phyloP scores from a whole-genome alignment of 306 rosid genomes.

The Casuarina glauca region DNA sequence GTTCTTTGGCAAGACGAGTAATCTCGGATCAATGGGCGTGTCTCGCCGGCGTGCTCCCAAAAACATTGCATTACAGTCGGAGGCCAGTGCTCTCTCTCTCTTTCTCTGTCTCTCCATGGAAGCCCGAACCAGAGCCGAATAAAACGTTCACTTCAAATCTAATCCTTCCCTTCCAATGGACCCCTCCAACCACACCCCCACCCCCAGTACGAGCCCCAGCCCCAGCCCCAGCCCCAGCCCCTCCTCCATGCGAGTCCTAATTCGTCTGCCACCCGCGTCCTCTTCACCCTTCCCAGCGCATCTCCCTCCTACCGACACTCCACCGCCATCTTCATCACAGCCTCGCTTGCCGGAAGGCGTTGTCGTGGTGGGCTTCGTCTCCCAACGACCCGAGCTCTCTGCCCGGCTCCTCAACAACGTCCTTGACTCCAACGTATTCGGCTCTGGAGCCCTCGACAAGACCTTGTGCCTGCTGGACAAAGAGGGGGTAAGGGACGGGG shows the following conservation, averaged over 20 bases:
- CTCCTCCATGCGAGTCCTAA: slow-evolving; percentile 64
- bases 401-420: slow-evolving; percentile 73
- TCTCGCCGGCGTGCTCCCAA: too few species aligned
- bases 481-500: slow-evolving; percentile 49
- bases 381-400: slow-evolving; percentile 50
- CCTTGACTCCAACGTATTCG: slow-evolving; percentile 73
- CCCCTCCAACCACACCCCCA: slow-evolving; percentile 26
- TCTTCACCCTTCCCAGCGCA: slow-evolving; percentile 38
- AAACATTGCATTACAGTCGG: too few species aligned
- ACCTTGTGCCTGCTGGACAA: slow-evolving; percentile 43
- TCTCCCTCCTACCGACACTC: slow-evolving; percentile 25
- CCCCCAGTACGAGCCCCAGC: slow-evolving; percentile 23
- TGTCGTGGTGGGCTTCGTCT: slow-evolving; percentile 80
- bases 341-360: slow-evolving; percentile 60
- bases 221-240: slow-evolving; percentile 30
- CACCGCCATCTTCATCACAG: slow-evolving; percentile 19
- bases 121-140: slow-evolving; percentile 11
- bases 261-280: slow-evolving; percentile 58
- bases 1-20: too few species aligned
- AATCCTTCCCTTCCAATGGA: slow-evolving; percentile 34
- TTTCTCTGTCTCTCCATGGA: slow-evolving; percentile 14
- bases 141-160: neutral
- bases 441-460: slow-evolving; percentile 62
- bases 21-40: too few species aligned
- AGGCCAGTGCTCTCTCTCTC: too few species aligned